These are phyloP conservation scores for Eutypella sp. DNA, from an alignment of 2,329 filamentous ascomycete species.

Conservation along the genomic window DNA sequence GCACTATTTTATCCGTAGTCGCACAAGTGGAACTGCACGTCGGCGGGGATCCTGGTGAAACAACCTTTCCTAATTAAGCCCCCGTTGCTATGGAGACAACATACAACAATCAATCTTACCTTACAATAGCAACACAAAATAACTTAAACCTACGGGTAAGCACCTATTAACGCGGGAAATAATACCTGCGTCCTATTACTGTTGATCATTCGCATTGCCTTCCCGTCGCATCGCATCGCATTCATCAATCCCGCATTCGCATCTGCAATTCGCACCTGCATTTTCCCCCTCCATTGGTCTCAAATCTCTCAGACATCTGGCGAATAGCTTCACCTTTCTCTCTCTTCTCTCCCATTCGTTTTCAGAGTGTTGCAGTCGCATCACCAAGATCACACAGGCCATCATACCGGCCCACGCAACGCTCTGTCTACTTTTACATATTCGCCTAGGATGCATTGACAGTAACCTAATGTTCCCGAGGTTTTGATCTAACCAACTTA, in stretches of 20 bases:
- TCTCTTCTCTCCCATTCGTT: background rate
- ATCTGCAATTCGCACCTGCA: slow-evolving; percentile 2
- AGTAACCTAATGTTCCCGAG: slow-evolving; percentile 5
- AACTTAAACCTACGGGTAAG: slow-evolving; percentile 1
- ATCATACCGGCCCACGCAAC: too few species aligned
- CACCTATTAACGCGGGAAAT: slow-evolving; percentile 8
- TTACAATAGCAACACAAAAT: background rate
- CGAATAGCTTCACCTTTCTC: background rate
- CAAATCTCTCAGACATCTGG: slow-evolving; percentile 8
- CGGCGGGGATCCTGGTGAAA: background rate
- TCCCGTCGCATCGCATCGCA: background rate
- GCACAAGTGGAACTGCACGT: background rate
- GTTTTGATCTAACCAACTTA: slow-evolving; percentile 9
- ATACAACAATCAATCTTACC: background rate
- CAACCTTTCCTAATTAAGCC: background rate
- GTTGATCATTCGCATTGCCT: slow-evolving; percentile 11
- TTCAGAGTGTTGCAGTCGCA: background rate
- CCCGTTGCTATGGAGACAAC: background rate
- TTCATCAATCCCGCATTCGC: slow-evolving; percentile 6
- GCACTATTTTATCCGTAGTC: too few species aligned
- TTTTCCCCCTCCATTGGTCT: slow-evolving; percentile 9
- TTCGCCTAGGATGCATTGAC: slow-evolving; percentile 15
- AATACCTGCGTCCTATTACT: background rate
- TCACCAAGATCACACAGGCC: background rate
- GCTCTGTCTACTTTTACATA: slow-evolving; percentile 1